These are phyloP conservation scores for Effrenium voratum DNA, from an alignment of 73 alveolate species.

Conservation along the genomic window DNA sequence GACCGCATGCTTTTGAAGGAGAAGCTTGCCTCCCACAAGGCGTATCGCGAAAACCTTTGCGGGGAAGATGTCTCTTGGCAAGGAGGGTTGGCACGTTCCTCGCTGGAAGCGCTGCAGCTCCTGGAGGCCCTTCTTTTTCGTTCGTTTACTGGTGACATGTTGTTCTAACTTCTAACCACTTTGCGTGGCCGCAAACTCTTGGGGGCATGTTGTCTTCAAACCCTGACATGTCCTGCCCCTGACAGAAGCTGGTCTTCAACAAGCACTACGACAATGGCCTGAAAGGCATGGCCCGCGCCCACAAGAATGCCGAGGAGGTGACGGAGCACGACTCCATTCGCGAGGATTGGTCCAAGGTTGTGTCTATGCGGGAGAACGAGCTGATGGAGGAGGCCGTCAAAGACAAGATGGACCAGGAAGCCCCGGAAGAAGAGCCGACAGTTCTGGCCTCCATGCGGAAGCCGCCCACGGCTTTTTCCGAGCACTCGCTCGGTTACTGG, in stretches of 20 bases:
- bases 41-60: neutral
- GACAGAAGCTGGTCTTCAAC: conserved; percentile 10
- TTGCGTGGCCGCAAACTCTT: neutral
- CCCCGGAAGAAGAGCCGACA: neutral
- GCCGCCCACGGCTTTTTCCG: neutral
- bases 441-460: neutral
- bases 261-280: neutral
- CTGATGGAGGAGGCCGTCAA: neutral
- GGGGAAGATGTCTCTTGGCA: conserved; percentile 6
- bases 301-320: neutral
- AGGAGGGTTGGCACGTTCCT: neutral
- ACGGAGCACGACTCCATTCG: neutral
- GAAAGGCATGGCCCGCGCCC: neutral
- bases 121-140: neutral
- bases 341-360: neutral
- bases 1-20: neutral
- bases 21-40: neutral
- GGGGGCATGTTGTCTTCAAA: neutral
- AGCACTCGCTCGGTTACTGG: neutral
- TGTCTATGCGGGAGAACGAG: neutral
- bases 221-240: neutral
- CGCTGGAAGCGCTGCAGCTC: neutral
- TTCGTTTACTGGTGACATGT: no score
- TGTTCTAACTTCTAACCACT: neutral
- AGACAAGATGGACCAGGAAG: neutral